Base-by-base conservation (phyloP, 1,284 basidiomycete genomes). In the Chondrostereum purpureum region DNA sequence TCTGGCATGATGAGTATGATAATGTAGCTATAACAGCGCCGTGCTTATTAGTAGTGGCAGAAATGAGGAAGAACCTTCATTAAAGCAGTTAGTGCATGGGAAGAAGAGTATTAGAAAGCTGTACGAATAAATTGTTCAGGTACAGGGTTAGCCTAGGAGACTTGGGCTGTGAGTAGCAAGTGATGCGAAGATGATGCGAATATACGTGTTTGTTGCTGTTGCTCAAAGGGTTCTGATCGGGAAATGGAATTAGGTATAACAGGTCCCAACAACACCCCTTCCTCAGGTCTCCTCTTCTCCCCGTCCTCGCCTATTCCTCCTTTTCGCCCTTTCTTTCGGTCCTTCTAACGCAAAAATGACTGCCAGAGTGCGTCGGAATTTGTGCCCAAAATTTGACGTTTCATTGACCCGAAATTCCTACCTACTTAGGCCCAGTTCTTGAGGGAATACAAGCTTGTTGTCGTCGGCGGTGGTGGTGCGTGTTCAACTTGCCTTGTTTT, bases 391-490 rank as follows among this genome's bases (percentile, higher is more conserved):
- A n/a, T n/a, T n/a, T n/a, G n/a, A n/a, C n/a, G n/a, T n/a, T n/a
- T n/a, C n/a, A n/a, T n/a, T n/a, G n/a, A n/a, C n/a, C n/a, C n/a
- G n/a, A n/a, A n/a, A n/a, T n/a, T n/a, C n/a, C n/a, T n/a, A n/a
- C n/a, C n/a, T n/a, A n/a, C n/a, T n/a, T 56, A 93, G 88, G 91
- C 90, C 52, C 89, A 92, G 63, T 94, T 95, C 71, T 70, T 95
- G 65, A 76, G 92, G 61, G 92, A 96, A 66, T 95, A 95, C 72
- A 94, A 93, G 73, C 83, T 97, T 52, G 95, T 99, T 53, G 94
- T 97, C 52, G 93, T 98, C 53, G 94, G 94, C 47, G 94, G 94
- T 64, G 95, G 94, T 80, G 94, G 94, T 88, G 49, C 39, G 38
- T 18, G n/a, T 46, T 18, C 33, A 24, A 44, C n/a, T n/a, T n/a